phyloP scores from a whole-genome alignment of 31 red algal genomes.

The Odonthalia washingtoniensis region DNA sequence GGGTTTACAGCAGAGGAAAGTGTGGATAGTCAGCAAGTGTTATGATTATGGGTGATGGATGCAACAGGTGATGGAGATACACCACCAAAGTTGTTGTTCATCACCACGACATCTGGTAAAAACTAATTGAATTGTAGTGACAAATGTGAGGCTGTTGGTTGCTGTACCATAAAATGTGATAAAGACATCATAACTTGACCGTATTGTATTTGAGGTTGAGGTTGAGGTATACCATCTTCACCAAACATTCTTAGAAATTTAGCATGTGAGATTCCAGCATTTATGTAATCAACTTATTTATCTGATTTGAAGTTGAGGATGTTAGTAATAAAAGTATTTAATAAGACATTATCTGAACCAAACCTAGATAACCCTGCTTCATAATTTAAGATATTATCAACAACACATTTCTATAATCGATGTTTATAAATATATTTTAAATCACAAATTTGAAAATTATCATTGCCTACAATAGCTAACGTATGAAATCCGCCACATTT shows the following conservation, averaged over 20 bases:
- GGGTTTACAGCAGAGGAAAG: too few species aligned
- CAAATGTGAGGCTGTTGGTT: too few species aligned
- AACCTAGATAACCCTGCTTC: conserved; percentile 67
- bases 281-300: conserved; percentile 49
- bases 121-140: too few species aligned
- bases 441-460: conserved; percentile 32
- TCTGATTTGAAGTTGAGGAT: not conserved
- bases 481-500: conserved; percentile 84
- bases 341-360: conserved; percentile 54
- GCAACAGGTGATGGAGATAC: too few species aligned
- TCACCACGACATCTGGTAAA: too few species aligned
- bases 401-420: conserved; percentile 53
- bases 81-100: too few species aligned
- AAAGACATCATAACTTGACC: too few species aligned
- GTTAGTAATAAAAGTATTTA: conserved; percentile 59
- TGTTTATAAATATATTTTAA: conserved; percentile 30
- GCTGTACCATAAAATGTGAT: too few species aligned
- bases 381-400: conserved; percentile 70
- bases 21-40: too few species aligned
- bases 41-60: too few species aligned
- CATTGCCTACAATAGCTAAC: conserved; percentile 45
- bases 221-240: too few species aligned
- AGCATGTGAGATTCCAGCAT: conserved; percentile 47
- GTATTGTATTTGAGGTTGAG: too few species aligned
- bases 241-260: conserved; percentile 68